Percentiles rank a stretch among this genome's conserved stretches.
phyloP scores from a whole-genome alignment of 2,329 filamentous ascomycete species.

The Fusarium sp. region DNA sequence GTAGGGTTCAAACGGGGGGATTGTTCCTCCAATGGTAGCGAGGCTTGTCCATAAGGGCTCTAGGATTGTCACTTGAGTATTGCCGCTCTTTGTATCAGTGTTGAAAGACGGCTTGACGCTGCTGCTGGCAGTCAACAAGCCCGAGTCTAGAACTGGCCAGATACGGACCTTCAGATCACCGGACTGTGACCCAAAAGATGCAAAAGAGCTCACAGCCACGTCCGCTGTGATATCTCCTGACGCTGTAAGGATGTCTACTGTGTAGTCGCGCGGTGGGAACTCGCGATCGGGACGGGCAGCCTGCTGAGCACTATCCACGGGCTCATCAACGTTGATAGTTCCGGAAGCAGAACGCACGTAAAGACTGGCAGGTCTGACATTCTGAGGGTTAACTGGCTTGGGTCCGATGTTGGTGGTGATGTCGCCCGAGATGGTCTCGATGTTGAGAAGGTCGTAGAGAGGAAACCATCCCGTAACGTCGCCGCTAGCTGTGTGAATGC shows the following conservation, averaged over 20 bases:
- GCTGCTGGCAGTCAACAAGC: slow-evolving; percentile 13
- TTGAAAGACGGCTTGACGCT: slow-evolving; percentile 50
- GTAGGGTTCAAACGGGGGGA: slow-evolving; percentile 31
- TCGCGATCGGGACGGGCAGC: slow-evolving; percentile 35
- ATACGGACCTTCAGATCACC: slow-evolving; percentile 58
- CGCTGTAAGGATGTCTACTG: slow-evolving; percentile 58
- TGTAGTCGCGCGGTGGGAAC: slow-evolving; percentile 63
- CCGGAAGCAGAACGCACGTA: slow-evolving; percentile 61
- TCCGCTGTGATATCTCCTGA: slow-evolving; percentile 60
- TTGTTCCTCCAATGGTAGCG: slow-evolving; percentile 14
- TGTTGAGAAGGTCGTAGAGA: slow-evolving; percentile 62
- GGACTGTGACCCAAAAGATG: slow-evolving; percentile 56
- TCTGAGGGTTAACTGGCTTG: slow-evolving; percentile 53
- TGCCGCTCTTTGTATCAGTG: slow-evolving; percentile 62
- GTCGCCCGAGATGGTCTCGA: slow-evolving; percentile 61
- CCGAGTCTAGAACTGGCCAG: slow-evolving; percentile 58
- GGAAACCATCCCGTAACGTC: slow-evolving; percentile 64
- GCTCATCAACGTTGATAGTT: slow-evolving; percentile 57
- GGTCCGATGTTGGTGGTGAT: slow-evolving; percentile 59
- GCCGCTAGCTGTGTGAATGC: slow-evolving; percentile 60
- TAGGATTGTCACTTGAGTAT: slow-evolving; percentile 55
- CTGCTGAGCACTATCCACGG: slow-evolving; percentile 50
- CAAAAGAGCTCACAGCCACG: slow-evolving; percentile 57
- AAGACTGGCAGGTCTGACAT: slow-evolving; percentile 57
- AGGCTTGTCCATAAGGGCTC: slow-evolving; percentile 60